A percentile compares a stretch with the other conserved stretches of the same genome.
phyloP scores from a whole-genome alignment of 805 yeast species.

The Blastobotrys parvus region DNA sequence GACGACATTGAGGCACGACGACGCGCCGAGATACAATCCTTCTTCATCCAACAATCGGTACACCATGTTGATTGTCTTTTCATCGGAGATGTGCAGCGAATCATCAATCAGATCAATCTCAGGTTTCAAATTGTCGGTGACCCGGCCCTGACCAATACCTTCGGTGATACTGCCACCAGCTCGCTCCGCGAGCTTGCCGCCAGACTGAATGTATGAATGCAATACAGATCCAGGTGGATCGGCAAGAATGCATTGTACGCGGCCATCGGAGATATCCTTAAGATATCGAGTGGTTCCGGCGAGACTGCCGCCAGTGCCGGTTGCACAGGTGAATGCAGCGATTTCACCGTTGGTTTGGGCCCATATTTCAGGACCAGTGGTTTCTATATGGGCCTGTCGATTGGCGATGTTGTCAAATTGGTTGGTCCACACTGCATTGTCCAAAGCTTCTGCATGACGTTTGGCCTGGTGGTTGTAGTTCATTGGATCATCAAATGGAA shows the following conservation, averaged over 20 bases:
- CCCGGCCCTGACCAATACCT: conserved; percentile 94
- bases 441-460: conserved; percentile 68
- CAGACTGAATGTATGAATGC: conserved; percentile 65
- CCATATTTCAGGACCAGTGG: conserved; percentile 93
- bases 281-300: conserved; percentile 79
- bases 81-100: conserved; percentile 72
- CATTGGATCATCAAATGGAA: conserved; percentile 69
- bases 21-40: conserved; percentile 85
- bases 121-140: conserved; percentile 70
- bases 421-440: conserved; percentile 86
- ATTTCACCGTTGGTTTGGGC: conserved; percentile 69
- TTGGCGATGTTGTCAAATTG: conserved; percentile 87
- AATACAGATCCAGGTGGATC: conserved; percentile 93
- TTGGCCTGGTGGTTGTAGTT: conserved; percentile 84
- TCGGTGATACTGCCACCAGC: conserved; percentile 80
- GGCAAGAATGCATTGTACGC: conserved; percentile 60
- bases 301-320: conserved; percentile 91
- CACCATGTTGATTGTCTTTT: conserved; percentile 73
- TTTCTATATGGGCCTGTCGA: conserved; percentile 78
- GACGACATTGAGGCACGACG: conserved; percentile 82
- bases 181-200: conserved; percentile 59
- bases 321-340: conserved; percentile 81
- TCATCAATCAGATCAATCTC: conserved; percentile 72
- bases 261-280: conserved; percentile 57
- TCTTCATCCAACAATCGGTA: conserved; percentile 80